Percentiles rank a stretch among this genome's conserved stretches.
These are phyloP conservation scores for Aspergillus niger DNA, from an alignment of 2,329 filamentous ascomycete genomes.

Conservation along the genomic window DNA sequence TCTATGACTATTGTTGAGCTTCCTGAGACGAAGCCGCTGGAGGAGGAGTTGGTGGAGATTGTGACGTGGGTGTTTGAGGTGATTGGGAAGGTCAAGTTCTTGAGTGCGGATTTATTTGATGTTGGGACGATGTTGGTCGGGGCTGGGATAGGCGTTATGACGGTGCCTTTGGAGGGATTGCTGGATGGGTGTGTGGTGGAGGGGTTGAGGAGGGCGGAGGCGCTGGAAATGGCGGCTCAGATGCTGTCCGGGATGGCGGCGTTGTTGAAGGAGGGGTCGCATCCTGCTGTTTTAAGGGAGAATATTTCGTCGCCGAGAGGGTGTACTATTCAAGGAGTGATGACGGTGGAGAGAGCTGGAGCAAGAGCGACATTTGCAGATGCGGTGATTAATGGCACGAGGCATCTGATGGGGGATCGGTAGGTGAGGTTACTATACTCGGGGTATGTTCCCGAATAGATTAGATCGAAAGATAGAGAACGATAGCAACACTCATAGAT, in stretches of 20 bases:
- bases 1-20: slow-evolving; percentile 54
- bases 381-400: slow-evolving; percentile 46
- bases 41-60: slow-evolving; percentile 44
- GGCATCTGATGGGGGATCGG: slow-evolving; percentile 28
- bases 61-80: slow-evolving; percentile 55
- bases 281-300: slow-evolving; percentile 62
- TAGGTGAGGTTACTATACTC: background rate
- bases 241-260: slow-evolving; percentile 60
- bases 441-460: background rate
- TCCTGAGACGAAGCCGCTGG: slow-evolving; percentile 42
- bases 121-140: slow-evolving; percentile 61
- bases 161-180: slow-evolving; percentile 62
- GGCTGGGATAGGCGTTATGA: slow-evolving; percentile 61
- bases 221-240: slow-evolving; percentile 64
- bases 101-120: slow-evolving; percentile 57
- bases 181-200: slow-evolving; percentile 65
- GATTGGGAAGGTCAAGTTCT: slow-evolving; percentile 49
- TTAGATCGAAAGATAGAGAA: background rate
- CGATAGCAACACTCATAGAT: background rate
- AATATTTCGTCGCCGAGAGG: slow-evolving; percentile 64
- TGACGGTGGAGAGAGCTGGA: slow-evolving; percentile 60
- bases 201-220: slow-evolving; percentile 61
- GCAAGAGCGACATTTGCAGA: slow-evolving; percentile 58
- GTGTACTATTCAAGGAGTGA: slow-evolving; percentile 62
- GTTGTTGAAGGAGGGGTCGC: slow-evolving; percentile 60